A percentile compares a stretch with the other conserved stretches of the same genome.
phyloP scores from a whole-genome alignment of 352 stramenopile species.

The Phytopythium delawarense region DNA sequence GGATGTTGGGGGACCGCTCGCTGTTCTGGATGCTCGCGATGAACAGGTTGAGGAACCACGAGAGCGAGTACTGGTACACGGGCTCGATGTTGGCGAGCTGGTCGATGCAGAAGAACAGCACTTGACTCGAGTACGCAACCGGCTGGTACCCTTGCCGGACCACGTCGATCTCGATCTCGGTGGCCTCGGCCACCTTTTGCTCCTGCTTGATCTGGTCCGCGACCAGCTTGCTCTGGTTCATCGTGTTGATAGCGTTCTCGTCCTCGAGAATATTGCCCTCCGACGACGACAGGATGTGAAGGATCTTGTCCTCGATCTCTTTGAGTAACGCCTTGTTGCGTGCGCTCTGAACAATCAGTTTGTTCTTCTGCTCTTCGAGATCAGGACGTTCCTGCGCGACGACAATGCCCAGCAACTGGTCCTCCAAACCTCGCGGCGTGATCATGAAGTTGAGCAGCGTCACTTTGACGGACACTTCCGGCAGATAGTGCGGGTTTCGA shows the following conservation, averaged over 20 bases:
- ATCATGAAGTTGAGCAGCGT: conserved; percentile 96
- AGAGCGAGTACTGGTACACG: conserved; percentile 92
- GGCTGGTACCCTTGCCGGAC: conserved; percentile 88
- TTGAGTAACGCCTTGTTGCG: conserved; percentile 91
- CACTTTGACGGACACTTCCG: conserved; percentile 92
- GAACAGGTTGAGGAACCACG: conserved; percentile 93
- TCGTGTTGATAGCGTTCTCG: conserved; percentile 90
- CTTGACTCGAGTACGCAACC: conserved; percentile 87
- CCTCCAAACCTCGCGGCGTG: conserved; percentile 89
- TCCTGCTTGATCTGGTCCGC: conserved; percentile 93
- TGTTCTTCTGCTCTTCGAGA: conserved; percentile 92
- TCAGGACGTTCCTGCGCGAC: conserved; percentile 90
- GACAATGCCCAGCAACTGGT: conserved; percentile 92
- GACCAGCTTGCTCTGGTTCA: conserved; percentile 89
- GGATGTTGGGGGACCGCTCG: conserved; percentile 70
- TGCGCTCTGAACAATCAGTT: conserved; percentile 89
- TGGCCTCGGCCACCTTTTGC: conserved; percentile 87
- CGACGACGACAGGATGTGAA: conserved; percentile 89
- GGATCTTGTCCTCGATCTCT: conserved; percentile 93
- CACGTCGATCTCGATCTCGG: conserved; percentile 88
- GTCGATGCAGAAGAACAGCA: conserved; percentile 94
- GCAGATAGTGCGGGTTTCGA: conserved; percentile 91
- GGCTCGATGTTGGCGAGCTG: conserved; percentile 93
- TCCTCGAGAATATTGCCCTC: conserved; percentile 94
- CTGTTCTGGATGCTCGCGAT: conserved; percentile 86